Evolutionary conservation across 192 early-diverging fungal genomes (phyloP), one percentile per base, ranked within the genome.

Genomic region (Podila verticillata): DNA sequence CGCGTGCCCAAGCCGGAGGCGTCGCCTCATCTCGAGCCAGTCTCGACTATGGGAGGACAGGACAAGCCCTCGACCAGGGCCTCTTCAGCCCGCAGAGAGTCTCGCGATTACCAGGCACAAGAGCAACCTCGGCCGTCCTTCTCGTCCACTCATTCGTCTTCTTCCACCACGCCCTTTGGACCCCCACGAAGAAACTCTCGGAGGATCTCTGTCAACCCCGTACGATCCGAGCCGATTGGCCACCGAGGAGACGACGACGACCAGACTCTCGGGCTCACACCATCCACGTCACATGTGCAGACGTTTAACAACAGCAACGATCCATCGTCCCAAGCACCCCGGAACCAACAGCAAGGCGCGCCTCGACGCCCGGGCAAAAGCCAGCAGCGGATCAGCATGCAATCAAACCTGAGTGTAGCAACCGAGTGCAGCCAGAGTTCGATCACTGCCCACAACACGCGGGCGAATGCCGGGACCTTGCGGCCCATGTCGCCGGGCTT

Each of bases 401-500:
- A 19, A 12, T 78, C 74, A 3, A 78, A 48, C n/a, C 6, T 66
- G n/a, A 70, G 74, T 34, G 57, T 70, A 5, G 63, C 58, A 13
- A 69, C 74, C 20, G 67, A 70, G 15, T 59, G n/a, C n/a, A 57
- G 63, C 26, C 28, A 44, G 32, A 36, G 65, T 0, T 64, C 63
- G 10, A 57, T 48, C 48, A 7, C 68, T 8, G 59, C 34, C n/a
- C 13, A 8, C 3, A 54, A 26, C n/a, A 54, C 51, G 39, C 39
- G 39, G 7, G 51, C 51, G 2, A 54, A 54, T 54, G 51, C 39
- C 13, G 24, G 31, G 0, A 44, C 29, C 29, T 7, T 59, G 28
- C 67, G 74, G 20, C 68, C 63, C 17, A 5, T 63, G 3, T 78
- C 74, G 8, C 74, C 74, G 19, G 59, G 44, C n/a, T 28, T 61